Percentiles rank a stretch among this genome's conserved stretches.
Conservation (phyloP, 164 flowering plant genomes). For the Annona squamosa region DNA sequence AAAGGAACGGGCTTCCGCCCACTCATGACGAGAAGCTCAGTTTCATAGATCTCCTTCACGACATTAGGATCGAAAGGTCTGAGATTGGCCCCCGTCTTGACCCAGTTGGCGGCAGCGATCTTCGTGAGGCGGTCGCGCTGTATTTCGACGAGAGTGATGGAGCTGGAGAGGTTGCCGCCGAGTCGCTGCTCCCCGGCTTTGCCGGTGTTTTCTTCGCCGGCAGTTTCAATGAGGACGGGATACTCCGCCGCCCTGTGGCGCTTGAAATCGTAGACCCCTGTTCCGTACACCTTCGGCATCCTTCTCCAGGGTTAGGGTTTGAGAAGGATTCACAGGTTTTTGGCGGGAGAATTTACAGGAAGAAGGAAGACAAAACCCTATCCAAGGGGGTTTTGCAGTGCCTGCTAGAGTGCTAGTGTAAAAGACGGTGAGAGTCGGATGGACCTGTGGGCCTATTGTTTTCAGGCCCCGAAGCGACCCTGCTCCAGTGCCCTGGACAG, state of each 20-base stretch:
- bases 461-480: no score
- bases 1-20: constrained; percentile 69
- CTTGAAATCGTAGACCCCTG: constrained; percentile 77
- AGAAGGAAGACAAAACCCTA: no score
- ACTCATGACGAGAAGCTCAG: constrained; percentile 55
- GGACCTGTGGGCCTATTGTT: no score
- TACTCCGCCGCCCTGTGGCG: constrained; percentile 93
- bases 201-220: constrained; percentile 16
- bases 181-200: constrained; percentile 42
- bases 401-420: no score
- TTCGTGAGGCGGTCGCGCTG: constrained; percentile 74
- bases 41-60: constrained; percentile 74
- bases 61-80: constrained; percentile 47
- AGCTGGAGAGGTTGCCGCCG: constrained; percentile 35
- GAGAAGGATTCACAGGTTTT: neutral
- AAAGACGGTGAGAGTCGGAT: no score
- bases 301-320: neutral
- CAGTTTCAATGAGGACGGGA: constrained; percentile 24
- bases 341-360: neutral
- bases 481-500: no score
- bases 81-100: constrained; percentile 28
- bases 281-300: constrained; percentile 81
- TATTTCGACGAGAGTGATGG: constrained; percentile 71
- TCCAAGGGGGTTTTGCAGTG: no score
- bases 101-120: constrained; percentile 77